Evolutionary conservation across 257 asterid species (phyloP), one percentile per base, ranked within the genome.

Genomic region (Solanum neorickii): DNA sequence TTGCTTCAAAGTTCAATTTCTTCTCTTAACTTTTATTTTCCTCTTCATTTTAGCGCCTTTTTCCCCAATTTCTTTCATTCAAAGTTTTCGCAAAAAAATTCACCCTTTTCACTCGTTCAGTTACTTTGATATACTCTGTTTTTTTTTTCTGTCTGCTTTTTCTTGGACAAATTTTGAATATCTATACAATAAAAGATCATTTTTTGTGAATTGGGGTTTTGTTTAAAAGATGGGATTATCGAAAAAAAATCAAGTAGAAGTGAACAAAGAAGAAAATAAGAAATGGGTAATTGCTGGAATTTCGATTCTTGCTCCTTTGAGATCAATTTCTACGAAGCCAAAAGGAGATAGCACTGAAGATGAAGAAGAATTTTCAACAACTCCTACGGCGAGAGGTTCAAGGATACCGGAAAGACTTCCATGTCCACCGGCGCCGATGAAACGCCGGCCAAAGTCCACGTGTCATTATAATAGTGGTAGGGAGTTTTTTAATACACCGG

Each of bases 371-470:
- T 88, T 93, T 60, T 87, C 95, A 13, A 96, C 94, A n/a, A 96
- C 98, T 4, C 98, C 98, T 62, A 96, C 97, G 72, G 91, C 94
- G n/a, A 93, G 92, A 89, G 95, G 90, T 21, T 88, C 96, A 4
- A 93, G 89, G 77, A 94, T 96, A 90, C 96, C 98, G 78, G 96
- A 92, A 83, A 91, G 86, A 75, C 59, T 92, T 37, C 84, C 94
- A 2, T 96, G 98, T 89, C 98, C 98, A 9, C 95, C 96, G 41
- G 93, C 98, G 46, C 98, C 98, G 39, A 94, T 94, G 93, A 96
- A 96, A 91, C 94, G 92, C 88, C 94, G 98, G 84, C 94, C 98
- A 0, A 73, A 89, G 6, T 86, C 96, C 3, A 91, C 90, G 0
- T 93, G 94, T 88, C 95, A 91, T 84, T 93, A 91, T 31, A 90